These are phyloP conservation scores for Termitomyces sp. DNA, from an alignment of 768 basidiomycete species.

Conservation along the genomic window DNA sequence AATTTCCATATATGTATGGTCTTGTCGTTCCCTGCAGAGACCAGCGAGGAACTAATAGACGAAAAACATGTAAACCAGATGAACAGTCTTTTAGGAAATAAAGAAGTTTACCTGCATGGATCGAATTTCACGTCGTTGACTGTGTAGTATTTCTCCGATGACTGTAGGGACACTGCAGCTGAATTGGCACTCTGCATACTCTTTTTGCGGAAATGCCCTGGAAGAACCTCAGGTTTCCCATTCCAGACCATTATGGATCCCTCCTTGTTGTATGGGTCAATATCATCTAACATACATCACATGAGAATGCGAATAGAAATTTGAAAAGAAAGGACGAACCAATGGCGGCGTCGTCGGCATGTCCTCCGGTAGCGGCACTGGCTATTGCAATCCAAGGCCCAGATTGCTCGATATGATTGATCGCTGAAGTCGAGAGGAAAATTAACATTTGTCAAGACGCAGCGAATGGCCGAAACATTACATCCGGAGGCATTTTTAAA, in stretches of 20 bases:
- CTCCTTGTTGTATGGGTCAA: constrained; percentile 40
- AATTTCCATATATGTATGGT: constrained; percentile 39
- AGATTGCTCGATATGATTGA: constrained; percentile 50
- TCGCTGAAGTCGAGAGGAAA: constrained; percentile 29
- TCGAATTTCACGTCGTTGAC: constrained; percentile 56
- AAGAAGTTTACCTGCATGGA: constrained; percentile 38
- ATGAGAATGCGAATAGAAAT: background rate
- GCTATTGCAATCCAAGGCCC: constrained; percentile 38
- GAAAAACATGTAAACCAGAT: background rate
- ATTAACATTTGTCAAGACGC: background rate
- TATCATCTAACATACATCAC: constrained; percentile 20
- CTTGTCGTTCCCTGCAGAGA: constrained; percentile 48
- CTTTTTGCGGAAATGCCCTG: constrained; percentile 18
- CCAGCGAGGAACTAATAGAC: constrained; percentile 32
- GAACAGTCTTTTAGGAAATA: background rate
- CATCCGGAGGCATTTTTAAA: constrained; percentile 46
- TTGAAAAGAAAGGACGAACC: constrained; percentile 17
- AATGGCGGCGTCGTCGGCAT: constrained; percentile 25
- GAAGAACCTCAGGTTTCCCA: constrained; percentile 16
- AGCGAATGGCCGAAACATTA: constrained; percentile 8
- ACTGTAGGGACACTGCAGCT: background rate
- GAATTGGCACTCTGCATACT: background rate
- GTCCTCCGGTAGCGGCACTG: constrained; percentile 44
- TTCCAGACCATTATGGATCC: constrained; percentile 45
- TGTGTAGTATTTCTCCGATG: constrained; percentile 46